Conservation (phyloP, 257 asterid genomes). For the Cinchona pubescens region DNA sequence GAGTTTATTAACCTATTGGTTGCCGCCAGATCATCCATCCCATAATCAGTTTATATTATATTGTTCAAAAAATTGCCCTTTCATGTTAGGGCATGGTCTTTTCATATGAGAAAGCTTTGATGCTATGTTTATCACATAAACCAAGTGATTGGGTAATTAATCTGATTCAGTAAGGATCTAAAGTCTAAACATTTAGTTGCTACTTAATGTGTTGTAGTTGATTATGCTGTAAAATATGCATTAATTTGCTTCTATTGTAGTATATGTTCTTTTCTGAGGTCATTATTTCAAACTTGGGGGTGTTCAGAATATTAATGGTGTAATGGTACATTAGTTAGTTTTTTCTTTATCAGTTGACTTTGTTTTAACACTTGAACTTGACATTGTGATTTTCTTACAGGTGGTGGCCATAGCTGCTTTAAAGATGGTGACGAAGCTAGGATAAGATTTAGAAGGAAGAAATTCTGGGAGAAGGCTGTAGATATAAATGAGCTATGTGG, state of each 20-base stretch:
- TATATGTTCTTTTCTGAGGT: background rate
- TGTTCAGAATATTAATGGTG: background rate
- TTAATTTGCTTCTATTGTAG: background rate
- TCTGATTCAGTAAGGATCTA: background rate
- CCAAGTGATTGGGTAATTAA: background rate
- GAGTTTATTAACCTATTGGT: too few species aligned
- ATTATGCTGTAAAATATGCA: slow-evolving; percentile 2
- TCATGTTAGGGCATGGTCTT: too few species aligned
- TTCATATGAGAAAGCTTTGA: too few species aligned
- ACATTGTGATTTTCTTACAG: slow-evolving; percentile 30
- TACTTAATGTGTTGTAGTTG: background rate
- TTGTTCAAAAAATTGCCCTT: too few species aligned
- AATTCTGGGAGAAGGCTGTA: slow-evolving; percentile 91
- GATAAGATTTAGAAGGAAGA: slow-evolving; percentile 64
- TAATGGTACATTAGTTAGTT: background rate
- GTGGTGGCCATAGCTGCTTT: slow-evolving; percentile 98
- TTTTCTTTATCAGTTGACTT: background rate
- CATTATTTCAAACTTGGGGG: background rate
- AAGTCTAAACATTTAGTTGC: background rate
- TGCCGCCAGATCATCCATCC: too few species aligned
- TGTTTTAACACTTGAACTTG: background rate
- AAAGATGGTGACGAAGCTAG: slow-evolving; percentile 91
- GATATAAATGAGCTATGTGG: slow-evolving; percentile 84
- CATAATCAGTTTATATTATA: too few species aligned
- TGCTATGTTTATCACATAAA: background rate